These are phyloP conservation scores for Hypoxylon sp. DNA, from an alignment of 2,329 filamentous ascomycete genomes.

Conservation along the genomic window DNA sequence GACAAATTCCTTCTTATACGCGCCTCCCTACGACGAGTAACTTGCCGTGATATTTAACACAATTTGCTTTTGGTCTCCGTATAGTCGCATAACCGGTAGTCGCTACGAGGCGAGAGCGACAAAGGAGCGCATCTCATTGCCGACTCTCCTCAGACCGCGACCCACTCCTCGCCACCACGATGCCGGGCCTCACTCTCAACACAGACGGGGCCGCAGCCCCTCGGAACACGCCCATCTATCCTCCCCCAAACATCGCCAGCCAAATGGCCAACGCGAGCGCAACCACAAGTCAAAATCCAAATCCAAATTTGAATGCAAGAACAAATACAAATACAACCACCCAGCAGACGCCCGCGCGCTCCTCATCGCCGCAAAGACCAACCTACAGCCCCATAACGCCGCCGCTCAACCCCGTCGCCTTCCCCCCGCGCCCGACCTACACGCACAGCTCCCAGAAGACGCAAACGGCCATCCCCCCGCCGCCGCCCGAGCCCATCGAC, in stretches of 20 bases:
- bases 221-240: slow-evolving; percentile 17
- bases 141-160: not conserved
- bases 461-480: slow-evolving; percentile 51
- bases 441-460: slow-evolving; percentile 45
- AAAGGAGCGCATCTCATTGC: slow-evolving; percentile 20
- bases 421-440: slow-evolving; percentile 47
- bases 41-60: not conserved
- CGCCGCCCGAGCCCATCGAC: slow-evolving; percentile 65
- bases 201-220: slow-evolving; percentile 40
- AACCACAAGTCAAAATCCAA: not conserved
- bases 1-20: not conserved
- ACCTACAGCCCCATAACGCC: slow-evolving; percentile 69
- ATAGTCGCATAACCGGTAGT: not conserved
- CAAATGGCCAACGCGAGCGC: slow-evolving; percentile 10
- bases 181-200: slow-evolving; percentile 51
- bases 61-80: not conserved
- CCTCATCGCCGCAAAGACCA: slow-evolving; percentile 63
- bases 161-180: slow-evolving; percentile 37
- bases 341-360: slow-evolving; percentile 22
- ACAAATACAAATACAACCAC: not conserved
- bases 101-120: not conserved
- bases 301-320: not conserved
- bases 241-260: not conserved
- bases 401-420: slow-evolving; percentile 57
- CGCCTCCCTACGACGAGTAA: not conserved